Evolutionary conservation across 208 protist species (phyloP), one percentile per base, ranked within the genome.

Genomic region (Wallacemonas sp.): DNA sequence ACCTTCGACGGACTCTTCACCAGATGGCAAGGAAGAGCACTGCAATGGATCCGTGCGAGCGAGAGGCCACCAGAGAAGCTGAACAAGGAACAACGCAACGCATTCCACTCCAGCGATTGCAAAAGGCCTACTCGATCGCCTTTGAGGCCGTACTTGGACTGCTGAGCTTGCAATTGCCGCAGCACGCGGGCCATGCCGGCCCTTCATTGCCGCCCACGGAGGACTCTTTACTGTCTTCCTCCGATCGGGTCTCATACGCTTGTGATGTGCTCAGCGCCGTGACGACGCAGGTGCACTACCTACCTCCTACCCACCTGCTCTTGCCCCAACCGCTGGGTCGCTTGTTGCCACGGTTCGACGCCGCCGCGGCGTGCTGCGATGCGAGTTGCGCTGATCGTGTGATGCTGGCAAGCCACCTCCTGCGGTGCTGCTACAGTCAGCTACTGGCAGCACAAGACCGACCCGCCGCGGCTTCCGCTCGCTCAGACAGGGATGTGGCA

Each of bases 281-380:
- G 12, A 69, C 77, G 36, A 27, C 28, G 14, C 46, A 54, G 19
- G 68, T 54, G 33, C 26, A 63, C 24, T 81, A 66, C 26, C 21
- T 61, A 17, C 72, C 80, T 24, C 81, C 81, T 1, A 70, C 77
- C 17, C 75, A 88, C 67, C 80, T 84, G 77, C 46, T 88, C 15
- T 60, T 88, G 15, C 71, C 81, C 11, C 80, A 82, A 14, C 81
- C 84, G 68, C 61, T 84, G 28, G 72, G 83, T 42, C 77, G 81
- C 8, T 75, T 88, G 21, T 59, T 88, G 38, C 81, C 81, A 3
- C 66, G 44, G 14, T 15, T 69, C 36, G n/a, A 46, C 26, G 6
- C 55, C 17, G 41, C 74, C 31, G 30, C 38, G 38, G 38, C 38
- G 17, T 17, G 30, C 24, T 38, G 26, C 33, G n/a, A 44, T 1